Percentiles rank a stretch among this genome's conserved stretches.
These are phyloP conservation scores for Tolypocladium inflatum DNA, from an alignment of 2,329 filamentous ascomycete species.

Conservation along the genomic window DNA sequence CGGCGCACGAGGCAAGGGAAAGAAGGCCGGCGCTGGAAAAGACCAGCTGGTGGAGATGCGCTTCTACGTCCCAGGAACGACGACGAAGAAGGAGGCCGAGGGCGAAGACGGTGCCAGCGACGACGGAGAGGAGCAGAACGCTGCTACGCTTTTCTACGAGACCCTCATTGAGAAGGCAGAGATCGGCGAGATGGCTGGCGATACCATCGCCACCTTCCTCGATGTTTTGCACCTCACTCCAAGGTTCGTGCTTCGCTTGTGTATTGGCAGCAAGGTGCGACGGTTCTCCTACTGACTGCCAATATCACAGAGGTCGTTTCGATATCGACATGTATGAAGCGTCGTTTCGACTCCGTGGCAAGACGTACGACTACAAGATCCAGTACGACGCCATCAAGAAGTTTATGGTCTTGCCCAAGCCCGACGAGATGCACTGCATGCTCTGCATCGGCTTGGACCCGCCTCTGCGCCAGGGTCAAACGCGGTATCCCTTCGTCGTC, in stretches of 20 bases:
- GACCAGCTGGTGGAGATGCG: slow-evolving; percentile 98
- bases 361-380: slow-evolving; percentile 99
- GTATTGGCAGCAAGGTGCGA: not conserved
- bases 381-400: slow-evolving; percentile 98
- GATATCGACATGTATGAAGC: slow-evolving; percentile 99
- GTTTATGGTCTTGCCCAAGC: slow-evolving; percentile 96
- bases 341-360: slow-evolving; percentile 92
- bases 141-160: slow-evolving; percentile 95
- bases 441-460: slow-evolving; percentile 92
- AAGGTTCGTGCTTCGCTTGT: slow-evolving; percentile 40
- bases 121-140: slow-evolving; percentile 69
- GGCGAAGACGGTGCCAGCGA: slow-evolving; percentile 65
- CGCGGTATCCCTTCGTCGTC: slow-evolving; percentile 93
- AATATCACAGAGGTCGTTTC: slow-evolving; percentile 75
- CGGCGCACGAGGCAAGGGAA: slow-evolving; percentile 66
- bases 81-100: slow-evolving; percentile 60
- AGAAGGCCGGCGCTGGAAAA: slow-evolving; percentile 78
- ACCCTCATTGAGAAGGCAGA: slow-evolving; percentile 97
- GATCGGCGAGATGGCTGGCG: slow-evolving; percentile 97
- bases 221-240: slow-evolving; percentile 96
- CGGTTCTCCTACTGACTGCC: not conserved
- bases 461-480: slow-evolving; percentile 92
- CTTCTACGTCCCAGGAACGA: slow-evolving; percentile 92
- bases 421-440: slow-evolving; percentile 94
- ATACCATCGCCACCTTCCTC: slow-evolving; percentile 94